Evolutionary conservation across 140 eudicot genomes (phyloP).

Genomic region (Oenanthe javanica): DNA sequence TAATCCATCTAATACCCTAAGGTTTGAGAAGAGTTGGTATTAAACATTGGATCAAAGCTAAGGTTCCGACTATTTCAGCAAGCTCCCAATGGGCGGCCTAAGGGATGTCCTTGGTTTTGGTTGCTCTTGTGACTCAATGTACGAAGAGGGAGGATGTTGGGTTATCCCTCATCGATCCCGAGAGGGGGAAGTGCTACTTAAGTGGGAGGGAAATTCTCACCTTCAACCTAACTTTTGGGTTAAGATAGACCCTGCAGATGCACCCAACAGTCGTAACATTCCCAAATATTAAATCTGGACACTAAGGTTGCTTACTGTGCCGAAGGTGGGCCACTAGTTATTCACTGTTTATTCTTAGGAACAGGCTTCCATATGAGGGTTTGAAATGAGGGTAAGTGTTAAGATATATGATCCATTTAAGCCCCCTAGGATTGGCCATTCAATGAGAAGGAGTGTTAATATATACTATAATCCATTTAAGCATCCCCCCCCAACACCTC

Average conservation of each 20-base stretch:
- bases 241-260: background rate
- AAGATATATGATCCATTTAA: background rate
- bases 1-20: background rate
- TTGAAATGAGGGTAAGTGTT: background rate
- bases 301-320: background rate
- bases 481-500: no score
- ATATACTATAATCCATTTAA: no score
- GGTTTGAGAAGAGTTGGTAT: background rate
- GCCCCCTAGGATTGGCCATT: background rate
- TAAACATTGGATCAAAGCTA: background rate
- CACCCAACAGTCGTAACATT: background rate
- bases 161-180: background rate
- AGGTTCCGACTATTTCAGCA: background rate
- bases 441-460: background rate
- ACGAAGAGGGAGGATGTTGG: background rate
- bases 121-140: background rate
- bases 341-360: background rate
- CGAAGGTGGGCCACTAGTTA: background rate
- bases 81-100: background rate
- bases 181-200: background rate
- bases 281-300: background rate
- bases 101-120: background rate
- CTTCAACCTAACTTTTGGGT: background rate
- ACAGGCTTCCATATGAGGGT: background rate
- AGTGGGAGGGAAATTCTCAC: background rate